phyloP scores from a whole-genome alignment of 805 yeast species.

The Metschnikowia koreensis region DNA sequence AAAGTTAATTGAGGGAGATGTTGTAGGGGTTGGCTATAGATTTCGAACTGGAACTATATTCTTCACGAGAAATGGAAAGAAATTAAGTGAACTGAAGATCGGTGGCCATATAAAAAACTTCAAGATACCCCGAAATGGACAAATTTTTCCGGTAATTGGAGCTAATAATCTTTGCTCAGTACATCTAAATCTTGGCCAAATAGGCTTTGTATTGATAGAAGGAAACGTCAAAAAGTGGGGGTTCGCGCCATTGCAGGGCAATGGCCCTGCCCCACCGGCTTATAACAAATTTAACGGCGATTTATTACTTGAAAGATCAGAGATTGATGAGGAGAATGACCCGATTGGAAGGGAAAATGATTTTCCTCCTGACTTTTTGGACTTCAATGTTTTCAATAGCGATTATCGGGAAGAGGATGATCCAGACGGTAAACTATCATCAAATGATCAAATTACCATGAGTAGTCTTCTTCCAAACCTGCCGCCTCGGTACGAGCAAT shows the following conservation, averaged over 20 bases:
- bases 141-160: slow-evolving; percentile 85
- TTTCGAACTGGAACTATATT: slow-evolving; percentile 82
- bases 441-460: slow-evolving; percentile 43
- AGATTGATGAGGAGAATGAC: slow-evolving; percentile 51
- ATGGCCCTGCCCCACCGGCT: slow-evolving; percentile 90
- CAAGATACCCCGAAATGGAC: slow-evolving; percentile 46
- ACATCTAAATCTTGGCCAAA: slow-evolving; percentile 87
- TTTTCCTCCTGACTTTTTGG: slow-evolving; percentile 60
- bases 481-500: slow-evolving; percentile 40
- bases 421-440: slow-evolving; percentile 32
- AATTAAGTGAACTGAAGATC: slow-evolving; percentile 72
- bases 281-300: slow-evolving; percentile 80
- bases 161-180: slow-evolving; percentile 76
- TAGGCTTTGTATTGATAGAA: slow-evolving; percentile 86
- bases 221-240: slow-evolving; percentile 96
- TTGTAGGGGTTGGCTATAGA: slow-evolving; percentile 87
- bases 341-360: slow-evolving; percentile 42
- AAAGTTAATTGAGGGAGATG: slow-evolving; percentile 73
- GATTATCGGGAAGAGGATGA: slow-evolving; percentile 11
- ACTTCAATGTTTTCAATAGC: slow-evolving; percentile 22
- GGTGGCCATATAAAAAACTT: slow-evolving; percentile 79
- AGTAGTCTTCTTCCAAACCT: slow-evolving; percentile 33
- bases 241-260: slow-evolving; percentile 85
- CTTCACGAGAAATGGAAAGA: slow-evolving; percentile 93
- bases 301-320: slow-evolving; percentile 67